These are phyloP conservation scores for Dorcoceras hygrometricum DNA, from an alignment of 257 asterid species.

Conservation along the genomic window DNA sequence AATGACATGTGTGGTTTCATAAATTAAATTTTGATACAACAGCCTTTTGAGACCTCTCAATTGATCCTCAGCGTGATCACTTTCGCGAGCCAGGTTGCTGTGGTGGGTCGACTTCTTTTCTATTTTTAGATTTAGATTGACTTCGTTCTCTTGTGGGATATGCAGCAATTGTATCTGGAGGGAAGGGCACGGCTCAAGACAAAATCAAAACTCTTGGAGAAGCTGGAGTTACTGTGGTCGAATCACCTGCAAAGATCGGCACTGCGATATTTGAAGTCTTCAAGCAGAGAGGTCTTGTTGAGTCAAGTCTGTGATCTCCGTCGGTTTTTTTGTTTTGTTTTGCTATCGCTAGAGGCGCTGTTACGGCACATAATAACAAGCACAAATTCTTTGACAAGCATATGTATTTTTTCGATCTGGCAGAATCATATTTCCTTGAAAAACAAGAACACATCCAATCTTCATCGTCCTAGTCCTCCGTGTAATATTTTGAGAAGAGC, in stretches of 20 bases:
- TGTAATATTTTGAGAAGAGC: slow-evolving; percentile 10
- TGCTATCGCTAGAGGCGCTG: slow-evolving; percentile 5
- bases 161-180: slow-evolving; percentile 68
- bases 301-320: not conserved
- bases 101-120: not conserved
- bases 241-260: slow-evolving; percentile 56
- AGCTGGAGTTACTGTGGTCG: slow-evolving; percentile 52
- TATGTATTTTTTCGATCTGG: slow-evolving; percentile 24
- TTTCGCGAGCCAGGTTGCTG: not conserved
- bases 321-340: slow-evolving; percentile 10
- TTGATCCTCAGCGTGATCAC: not conserved
- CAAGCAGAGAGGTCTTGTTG: slow-evolving; percentile 48
- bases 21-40: too few relatives aligned
- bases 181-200: slow-evolving; percentile 57
- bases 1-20: not conserved
- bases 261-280: slow-evolving; percentile 45
- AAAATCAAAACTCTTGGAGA: slow-evolving; percentile 46
- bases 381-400: slow-evolving; percentile 17
- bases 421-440: slow-evolving; percentile 15
- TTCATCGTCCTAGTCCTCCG: slow-evolving; percentile 3
- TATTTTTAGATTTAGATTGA: slow-evolving; percentile 20
- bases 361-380: slow-evolving; percentile 23
- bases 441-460: not conserved
- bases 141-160: slow-evolving; percentile 20
- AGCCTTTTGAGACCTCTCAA: too few relatives aligned